phyloP scores from a whole-genome alignment of 2,329 filamentous ascomycete species.

The Thelonectria discophora region DNA sequence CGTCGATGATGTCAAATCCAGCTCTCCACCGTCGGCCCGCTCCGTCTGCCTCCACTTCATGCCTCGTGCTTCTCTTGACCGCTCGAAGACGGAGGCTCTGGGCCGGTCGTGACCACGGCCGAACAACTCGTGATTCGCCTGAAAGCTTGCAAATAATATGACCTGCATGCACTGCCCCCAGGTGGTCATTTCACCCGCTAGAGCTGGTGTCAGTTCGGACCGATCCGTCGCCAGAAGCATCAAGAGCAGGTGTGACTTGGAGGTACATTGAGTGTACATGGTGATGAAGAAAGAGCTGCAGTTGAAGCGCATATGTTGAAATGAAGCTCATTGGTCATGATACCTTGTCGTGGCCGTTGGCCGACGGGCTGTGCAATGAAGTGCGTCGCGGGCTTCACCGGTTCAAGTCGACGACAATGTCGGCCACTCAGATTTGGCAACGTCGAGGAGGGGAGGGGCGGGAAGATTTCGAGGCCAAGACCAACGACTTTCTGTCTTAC shows the following conservation, averaged over 20 bases:
- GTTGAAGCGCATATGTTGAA: constrained; percentile 1
- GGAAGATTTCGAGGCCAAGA: not conserved
- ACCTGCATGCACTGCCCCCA: constrained; percentile 16
- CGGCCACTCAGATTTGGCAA: constrained; percentile 10
- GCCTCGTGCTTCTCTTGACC: constrained; percentile 14
- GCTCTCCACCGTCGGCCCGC: not conserved
- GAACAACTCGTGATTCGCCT: constrained; percentile 7
- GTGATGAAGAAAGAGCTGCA: not conserved
- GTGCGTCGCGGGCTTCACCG: constrained; percentile 13
- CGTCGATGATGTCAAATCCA: constrained; percentile 1
- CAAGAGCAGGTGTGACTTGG: constrained; percentile 1
- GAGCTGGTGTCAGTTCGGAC: constrained; percentile 9
- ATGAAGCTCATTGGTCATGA: constrained; percentile 12
- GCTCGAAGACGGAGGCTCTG: constrained; percentile 12
- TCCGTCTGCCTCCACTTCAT: constrained; percentile 21
- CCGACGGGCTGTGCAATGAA: constrained; percentile 6
- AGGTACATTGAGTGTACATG: constrained; percentile 17
- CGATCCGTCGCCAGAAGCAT: constrained; percentile 8
- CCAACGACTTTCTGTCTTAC: not conserved
- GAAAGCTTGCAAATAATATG: constrained; percentile 10
- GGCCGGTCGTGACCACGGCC: not conserved
- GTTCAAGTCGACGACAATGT: constrained; percentile 3
- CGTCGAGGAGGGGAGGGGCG: constrained; percentile 16
- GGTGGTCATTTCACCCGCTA: constrained; percentile 9
- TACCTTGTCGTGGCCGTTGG: constrained; percentile 4